Conservation (phyloP, 2,329 filamentous ascomycete species). For the Fusarium humuli region DNA sequence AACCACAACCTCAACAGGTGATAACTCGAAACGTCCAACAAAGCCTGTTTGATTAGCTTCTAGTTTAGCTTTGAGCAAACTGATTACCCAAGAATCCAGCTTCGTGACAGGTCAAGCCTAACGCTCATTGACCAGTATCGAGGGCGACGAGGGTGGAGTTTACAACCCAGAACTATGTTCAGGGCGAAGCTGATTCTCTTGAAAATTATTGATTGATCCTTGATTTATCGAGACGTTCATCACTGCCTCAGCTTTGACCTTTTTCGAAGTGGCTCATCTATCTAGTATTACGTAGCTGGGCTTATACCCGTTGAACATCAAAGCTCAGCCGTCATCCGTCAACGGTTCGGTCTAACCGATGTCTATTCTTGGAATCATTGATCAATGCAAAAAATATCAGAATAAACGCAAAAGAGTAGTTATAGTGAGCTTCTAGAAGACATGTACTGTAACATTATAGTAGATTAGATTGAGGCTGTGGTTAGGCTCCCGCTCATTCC, state of each 20-base stretch:
- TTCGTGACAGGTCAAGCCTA: background rate
- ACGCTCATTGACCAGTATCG: background rate
- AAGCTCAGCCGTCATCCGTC: background rate
- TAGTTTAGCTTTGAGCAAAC: background rate
- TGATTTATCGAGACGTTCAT: background rate
- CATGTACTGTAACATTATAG: conserved; percentile 14
- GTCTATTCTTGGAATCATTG: conserved; percentile 22
- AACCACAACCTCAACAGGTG: background rate
- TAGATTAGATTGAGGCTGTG: background rate
- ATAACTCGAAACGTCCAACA: background rate
- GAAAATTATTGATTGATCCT: background rate
- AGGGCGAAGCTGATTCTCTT: background rate
- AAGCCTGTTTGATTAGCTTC: background rate
- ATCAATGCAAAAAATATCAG: background rate
- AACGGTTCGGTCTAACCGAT: conserved; percentile 7
- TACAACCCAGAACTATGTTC: background rate
- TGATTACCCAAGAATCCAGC: background rate
- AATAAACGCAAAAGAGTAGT: conserved; percentile 7
- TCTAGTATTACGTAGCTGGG: background rate
- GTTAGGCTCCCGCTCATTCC: conserved; percentile 7
- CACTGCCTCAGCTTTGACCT: conserved; percentile 6
- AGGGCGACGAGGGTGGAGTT: background rate
- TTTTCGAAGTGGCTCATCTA: conserved; percentile 1
- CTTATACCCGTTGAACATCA: background rate
- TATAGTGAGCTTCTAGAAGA: conserved; percentile 19